Base-by-base conservation (phyloP, 768 basidiomycete genomes). In the Mycena leptocephala region DNA sequence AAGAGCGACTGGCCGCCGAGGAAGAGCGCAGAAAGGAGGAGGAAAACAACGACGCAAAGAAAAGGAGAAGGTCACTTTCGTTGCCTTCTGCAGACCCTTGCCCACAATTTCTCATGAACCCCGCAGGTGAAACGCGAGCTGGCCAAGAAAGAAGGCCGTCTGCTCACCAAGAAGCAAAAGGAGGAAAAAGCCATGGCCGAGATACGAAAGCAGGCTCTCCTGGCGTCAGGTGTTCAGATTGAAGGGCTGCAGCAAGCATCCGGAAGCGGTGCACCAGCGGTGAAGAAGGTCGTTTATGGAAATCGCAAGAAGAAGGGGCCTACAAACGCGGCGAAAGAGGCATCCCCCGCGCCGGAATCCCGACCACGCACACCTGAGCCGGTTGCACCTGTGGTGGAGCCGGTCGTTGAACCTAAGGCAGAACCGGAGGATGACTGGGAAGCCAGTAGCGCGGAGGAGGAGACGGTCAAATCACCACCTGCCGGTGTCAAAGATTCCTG, bases 141-240 rank as follows among this genome's bases (percentile, higher is more conserved):
- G 65, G 94, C 95, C 18, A 96, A 95, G 90, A 98, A 97, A 83
- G 97, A 99, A 86, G 98, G 98, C 28, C 92, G 95, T 58, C 87
- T 98, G 30, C 89, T 99, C 63, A 99, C 98, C n/a, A 97, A 98
- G 85, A 98, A 97, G 85, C 97, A 99, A 84, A 98, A 97, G 85
- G 95, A 96, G 81, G 97, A 99, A 83, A 93, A 91, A 79, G 95
- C 95, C 26, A 95, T 93, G 78, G 97, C 96, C 3, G 97, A 99
- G 83, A 92, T 96, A 35, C 93, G 97, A 70, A 95, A 93, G 82
- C 92, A 98, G 82, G 97, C 98, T 2, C 90, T 99, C 66, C 89
- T 99, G 63, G 94, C 95, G 24, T 95, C 95, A 41, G 97, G 97
- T 63, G 95, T 95, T 61, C 93, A 94, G 79, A 95, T 99, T 74